phyloP scores from a whole-genome alignment of 2,329 filamentous ascomycete genomes.

The Cladosporium sp. region DNA sequence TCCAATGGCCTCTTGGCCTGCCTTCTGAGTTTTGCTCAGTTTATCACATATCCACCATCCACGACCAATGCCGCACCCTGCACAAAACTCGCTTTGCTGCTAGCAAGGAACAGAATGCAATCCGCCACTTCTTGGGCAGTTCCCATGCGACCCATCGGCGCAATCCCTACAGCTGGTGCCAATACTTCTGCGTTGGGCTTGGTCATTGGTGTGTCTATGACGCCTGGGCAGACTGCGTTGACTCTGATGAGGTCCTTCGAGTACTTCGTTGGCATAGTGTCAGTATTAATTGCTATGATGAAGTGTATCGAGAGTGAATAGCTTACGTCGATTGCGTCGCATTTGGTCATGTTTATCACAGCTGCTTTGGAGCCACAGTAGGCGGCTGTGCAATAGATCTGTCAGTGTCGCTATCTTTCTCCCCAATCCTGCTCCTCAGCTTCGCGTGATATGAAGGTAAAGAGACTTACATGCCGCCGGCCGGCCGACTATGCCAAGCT shows the following conservation, averaged over 20 bases:
- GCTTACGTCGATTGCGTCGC: slow-evolving; percentile 49
- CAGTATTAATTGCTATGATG: neutral
- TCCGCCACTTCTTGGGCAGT: slow-evolving; percentile 51
- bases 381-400: slow-evolving; percentile 35
- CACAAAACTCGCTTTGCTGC: slow-evolving; percentile 49
- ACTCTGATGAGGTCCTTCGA: slow-evolving; percentile 30
- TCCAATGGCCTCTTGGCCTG: neutral
- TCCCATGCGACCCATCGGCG: slow-evolving; percentile 45
- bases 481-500: slow-evolving; percentile 44
- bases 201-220: slow-evolving; percentile 32
- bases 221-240: slow-evolving; percentile 26
- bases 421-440: neutral
- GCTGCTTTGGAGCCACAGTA: slow-evolving; percentile 52
- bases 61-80: slow-evolving; percentile 47
- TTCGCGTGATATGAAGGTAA: too few species aligned
- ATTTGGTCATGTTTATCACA: slow-evolving; percentile 48
- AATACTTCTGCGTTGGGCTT: slow-evolving; percentile 38
- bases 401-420: neutral
- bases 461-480: slow-evolving; percentile 12
- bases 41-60: slow-evolving; percentile 50
- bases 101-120: slow-evolving; percentile 48
- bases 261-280: slow-evolving; percentile 20
- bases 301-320: slow-evolving; percentile 6
- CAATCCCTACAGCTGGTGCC: slow-evolving; percentile 33
- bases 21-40: slow-evolving; percentile 27